A percentile compares a stretch with the other conserved stretches of the same genome.
Evolutionary conservation across 2,329 filamentous ascomycete species (phyloP).

Genomic region (Fusarium buxicola): DNA sequence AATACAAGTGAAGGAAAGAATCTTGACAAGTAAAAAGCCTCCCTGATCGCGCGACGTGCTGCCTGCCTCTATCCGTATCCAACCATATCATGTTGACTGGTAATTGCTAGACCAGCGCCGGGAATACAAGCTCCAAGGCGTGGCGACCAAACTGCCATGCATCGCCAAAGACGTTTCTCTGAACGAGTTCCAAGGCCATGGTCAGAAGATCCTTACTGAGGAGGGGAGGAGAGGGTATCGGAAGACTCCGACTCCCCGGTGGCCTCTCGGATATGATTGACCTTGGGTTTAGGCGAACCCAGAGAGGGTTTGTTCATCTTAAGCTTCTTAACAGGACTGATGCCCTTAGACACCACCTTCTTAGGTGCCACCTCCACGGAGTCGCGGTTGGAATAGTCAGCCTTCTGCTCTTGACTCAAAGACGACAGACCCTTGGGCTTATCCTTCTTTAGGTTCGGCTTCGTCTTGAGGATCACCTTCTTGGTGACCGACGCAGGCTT

Average conservation of each 20-base stretch:
- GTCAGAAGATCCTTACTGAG: conserved; percentile 38
- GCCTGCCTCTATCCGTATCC: conserved; percentile 46
- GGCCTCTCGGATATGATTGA: conserved; percentile 57
- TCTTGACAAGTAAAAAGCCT: conserved; percentile 22
- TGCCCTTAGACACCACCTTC: conserved; percentile 52
- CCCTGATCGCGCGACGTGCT: conserved; percentile 27
- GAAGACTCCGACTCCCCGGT: conserved; percentile 68
- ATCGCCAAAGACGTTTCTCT: conserved; percentile 6
- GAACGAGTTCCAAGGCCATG: not conserved
- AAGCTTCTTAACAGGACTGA: conserved; percentile 57
- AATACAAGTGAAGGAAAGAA: conserved; percentile 41
- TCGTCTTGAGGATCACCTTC: conserved; percentile 68
- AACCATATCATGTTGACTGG: conserved; percentile 28
- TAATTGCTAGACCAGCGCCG: conserved; percentile 7
- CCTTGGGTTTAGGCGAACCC: conserved; percentile 61
- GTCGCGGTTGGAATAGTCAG: conserved; percentile 46
- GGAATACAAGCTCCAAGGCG: not conserved
- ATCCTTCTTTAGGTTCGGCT: conserved; percentile 64
- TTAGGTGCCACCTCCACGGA: conserved; percentile 50
- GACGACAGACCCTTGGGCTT: conserved; percentile 64
- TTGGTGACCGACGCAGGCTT: conserved; percentile 61
- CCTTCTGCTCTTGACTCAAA: conserved; percentile 62
- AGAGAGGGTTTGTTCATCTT: conserved; percentile 59
- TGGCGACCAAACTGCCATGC: not conserved
- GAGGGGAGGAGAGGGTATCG: conserved; percentile 67